phyloP scores from a whole-genome alignment of 768 basidiomycete species.

The Tylopilus subfusipes region DNA sequence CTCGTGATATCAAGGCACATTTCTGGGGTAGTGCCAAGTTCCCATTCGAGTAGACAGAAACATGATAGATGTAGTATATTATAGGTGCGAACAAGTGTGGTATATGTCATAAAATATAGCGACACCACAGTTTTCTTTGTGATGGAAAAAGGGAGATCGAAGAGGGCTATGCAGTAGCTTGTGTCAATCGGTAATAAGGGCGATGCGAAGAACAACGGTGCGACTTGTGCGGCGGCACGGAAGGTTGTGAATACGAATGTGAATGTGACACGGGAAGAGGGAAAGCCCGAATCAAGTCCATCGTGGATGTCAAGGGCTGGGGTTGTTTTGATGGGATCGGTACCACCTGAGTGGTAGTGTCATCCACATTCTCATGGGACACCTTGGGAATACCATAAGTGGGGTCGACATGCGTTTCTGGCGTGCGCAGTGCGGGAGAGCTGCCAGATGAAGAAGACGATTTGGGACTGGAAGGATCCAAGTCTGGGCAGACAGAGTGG shows the following conservation, averaged over 20 bases:
- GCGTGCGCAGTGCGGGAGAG: constrained; percentile 33
- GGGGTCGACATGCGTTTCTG: constrained; percentile 24
- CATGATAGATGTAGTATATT: neutral
- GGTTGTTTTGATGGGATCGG: constrained; percentile 24
- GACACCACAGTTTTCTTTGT: constrained; percentile 28
- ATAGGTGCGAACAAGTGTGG: constrained; percentile 24
- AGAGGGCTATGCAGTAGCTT: constrained; percentile 23
- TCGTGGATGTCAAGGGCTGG: constrained; percentile 28
- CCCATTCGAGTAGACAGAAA: neutral
- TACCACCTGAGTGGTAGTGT: constrained; percentile 27
- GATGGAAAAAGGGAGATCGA: neutral
- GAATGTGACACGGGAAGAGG: constrained; percentile 41
- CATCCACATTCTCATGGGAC: constrained; percentile 27
- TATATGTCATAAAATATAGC: constrained; percentile 34
- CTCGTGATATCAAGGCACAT: neutral
- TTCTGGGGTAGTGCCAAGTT: no score
- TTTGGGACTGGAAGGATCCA: constrained; percentile 42
- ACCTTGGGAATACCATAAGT: constrained; percentile 21
- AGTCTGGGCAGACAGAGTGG: constrained; percentile 37
- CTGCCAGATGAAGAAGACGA: constrained; percentile 36
- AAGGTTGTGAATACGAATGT: constrained; percentile 19
- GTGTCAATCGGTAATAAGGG: constrained; percentile 15
- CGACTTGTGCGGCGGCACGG: constrained; percentile 23
- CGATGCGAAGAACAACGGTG: constrained; percentile 27
- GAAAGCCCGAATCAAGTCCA: constrained; percentile 47